Evolutionary conservation across 352 stramenopile genomes (phyloP).

Genomic region (Phytophthora palmivora): DNA sequence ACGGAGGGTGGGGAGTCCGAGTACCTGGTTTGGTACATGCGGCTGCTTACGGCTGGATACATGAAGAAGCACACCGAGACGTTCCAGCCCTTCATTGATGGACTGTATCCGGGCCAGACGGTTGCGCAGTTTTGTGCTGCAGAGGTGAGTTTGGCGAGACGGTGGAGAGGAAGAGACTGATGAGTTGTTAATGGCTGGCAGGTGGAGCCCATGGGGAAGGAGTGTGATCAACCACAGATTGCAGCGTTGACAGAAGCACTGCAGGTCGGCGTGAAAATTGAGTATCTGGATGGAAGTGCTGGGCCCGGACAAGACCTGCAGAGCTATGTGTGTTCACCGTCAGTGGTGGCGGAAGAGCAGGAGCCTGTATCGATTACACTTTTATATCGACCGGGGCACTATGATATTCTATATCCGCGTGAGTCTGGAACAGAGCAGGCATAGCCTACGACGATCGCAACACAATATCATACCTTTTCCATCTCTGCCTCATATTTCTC

Average conservation of each 20-base stretch:
- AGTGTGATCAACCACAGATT: constrained; percentile 94
- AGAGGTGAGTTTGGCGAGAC: constrained; percentile 42
- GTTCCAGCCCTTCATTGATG: constrained; percentile 93
- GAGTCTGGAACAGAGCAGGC: constrained; percentile 9
- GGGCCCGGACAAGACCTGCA: constrained; percentile 54
- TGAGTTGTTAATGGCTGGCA: constrained; percentile 28
- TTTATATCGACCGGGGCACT: constrained; percentile 95
- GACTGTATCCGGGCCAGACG: constrained; percentile 74
- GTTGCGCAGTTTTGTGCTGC: constrained; percentile 88
- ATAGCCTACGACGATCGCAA: too few relatives aligned
- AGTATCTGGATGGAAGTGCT: constrained; percentile 93
- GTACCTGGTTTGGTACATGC: constrained; percentile 92
- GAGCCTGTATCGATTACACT: constrained; percentile 68
- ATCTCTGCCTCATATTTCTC: constrained; percentile 24
- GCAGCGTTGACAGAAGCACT: constrained; percentile 93
- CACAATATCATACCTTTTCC: constrained; percentile 13
- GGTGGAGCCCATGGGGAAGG: constrained; percentile 94
- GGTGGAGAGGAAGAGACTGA: neutral
- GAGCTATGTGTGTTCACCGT: constrained; percentile 67
- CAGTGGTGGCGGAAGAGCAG: constrained; percentile 15
- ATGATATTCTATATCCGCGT: constrained; percentile 94
- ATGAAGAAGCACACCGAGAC: constrained; percentile 89
- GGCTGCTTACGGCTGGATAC: constrained; percentile 82
- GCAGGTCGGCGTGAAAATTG: constrained; percentile 88
- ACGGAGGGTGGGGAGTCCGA: constrained; percentile 86